A percentile compares a stretch with the other conserved stretches of the same genome.
These are phyloP conservation scores for Plenodomus biglobosus DNA, from an alignment of 2,329 filamentous ascomycete genomes.

Conservation along the genomic window DNA sequence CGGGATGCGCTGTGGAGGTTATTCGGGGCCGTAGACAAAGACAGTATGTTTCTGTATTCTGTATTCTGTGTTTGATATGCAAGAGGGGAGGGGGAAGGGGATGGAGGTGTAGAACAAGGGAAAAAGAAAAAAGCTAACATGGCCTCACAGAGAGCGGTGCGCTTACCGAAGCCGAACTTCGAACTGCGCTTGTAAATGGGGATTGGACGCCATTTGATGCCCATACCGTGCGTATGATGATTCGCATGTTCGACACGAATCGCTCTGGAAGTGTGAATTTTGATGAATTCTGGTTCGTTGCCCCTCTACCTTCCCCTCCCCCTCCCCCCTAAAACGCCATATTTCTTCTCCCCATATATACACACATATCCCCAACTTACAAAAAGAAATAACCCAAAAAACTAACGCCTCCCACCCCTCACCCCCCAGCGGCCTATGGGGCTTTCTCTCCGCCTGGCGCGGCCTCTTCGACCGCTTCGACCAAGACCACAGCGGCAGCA, in stretches of 20 bases:
- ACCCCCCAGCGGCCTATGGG: constrained; percentile 72
- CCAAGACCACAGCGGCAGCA: constrained; percentile 80
- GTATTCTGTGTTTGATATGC: neutral
- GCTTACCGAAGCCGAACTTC: constrained; percentile 82
- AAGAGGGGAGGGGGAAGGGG: too few relatives aligned
- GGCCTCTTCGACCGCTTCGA: constrained; percentile 95
- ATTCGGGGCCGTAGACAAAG: constrained; percentile 88
- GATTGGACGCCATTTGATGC: constrained; percentile 94
- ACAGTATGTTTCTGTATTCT: constrained; percentile 55
- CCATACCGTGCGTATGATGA: constrained; percentile 98
- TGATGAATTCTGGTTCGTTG: constrained; percentile 77
- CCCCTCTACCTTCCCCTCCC: neutral
- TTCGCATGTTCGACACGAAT: constrained; percentile 97
- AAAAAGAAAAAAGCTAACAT: constrained; percentile 5
- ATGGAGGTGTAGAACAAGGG: neutral
- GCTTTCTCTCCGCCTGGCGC: constrained; percentile 91
- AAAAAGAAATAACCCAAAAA: too few relatives aligned
- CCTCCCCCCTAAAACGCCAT: constrained; percentile 6
- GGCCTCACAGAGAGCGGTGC: constrained; percentile 66
- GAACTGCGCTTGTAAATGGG: constrained; percentile 89
- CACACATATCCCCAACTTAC: too few relatives aligned
- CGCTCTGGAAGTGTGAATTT: constrained; percentile 87
- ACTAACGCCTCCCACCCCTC: neutral
- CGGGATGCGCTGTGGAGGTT: constrained; percentile 74
- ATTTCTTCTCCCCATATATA: too few relatives aligned